A percentile compares a stretch with the other conserved stretches of the same genome.
phyloP scores from a whole-genome alignment of 352 stramenopile genomes.

The Blastocystis sp. region DNA sequence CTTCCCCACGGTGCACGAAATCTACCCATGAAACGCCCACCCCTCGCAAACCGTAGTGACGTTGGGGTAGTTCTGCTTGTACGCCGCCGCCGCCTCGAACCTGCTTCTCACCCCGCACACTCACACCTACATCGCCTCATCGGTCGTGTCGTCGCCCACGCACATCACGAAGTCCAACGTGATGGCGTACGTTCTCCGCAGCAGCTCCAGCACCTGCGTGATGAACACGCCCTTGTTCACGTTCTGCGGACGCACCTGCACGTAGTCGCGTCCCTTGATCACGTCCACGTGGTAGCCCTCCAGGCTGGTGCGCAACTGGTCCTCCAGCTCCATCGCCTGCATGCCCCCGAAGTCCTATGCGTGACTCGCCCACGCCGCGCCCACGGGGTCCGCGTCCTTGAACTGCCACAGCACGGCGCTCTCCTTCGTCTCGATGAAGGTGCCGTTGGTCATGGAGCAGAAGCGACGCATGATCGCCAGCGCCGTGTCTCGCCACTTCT shows the following conservation, averaged over 20 bases:
- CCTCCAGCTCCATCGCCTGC: conserved; percentile 95
- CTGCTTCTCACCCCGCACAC: conserved; percentile 74
- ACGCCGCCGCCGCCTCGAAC: conserved; percentile 72
- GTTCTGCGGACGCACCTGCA: conserved; percentile 94
- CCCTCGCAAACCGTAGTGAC: background rate
- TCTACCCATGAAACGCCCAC: conserved; percentile 79
- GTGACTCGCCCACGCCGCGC: background rate
- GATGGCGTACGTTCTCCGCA: conserved; percentile 63
- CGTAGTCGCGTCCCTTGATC: conserved; percentile 88
- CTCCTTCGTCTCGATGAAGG: conserved; percentile 98
- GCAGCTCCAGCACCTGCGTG: conserved; percentile 87
- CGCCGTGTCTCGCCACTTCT: conserved; percentile 94
- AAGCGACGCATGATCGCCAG: conserved; percentile 98
- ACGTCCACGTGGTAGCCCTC: conserved; percentile 94
- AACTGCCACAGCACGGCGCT: conserved; percentile 98
- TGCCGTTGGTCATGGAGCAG: conserved; percentile 94
- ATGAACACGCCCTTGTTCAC: conserved; percentile 98
- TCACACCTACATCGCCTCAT: conserved; percentile 94
- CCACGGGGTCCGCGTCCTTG: conserved; percentile 91
- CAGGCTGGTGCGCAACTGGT: conserved; percentile 93
- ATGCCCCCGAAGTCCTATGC: conserved; percentile 92
- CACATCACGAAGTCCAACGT: conserved; percentile 92
- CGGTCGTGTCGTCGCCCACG: conserved; percentile 95
- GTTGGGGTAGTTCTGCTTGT: conserved; percentile 49
- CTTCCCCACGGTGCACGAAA: conserved; percentile 96